phyloP scores from a whole-genome alignment of 2,329 filamentous ascomycete genomes.

The Colletotrichum truncatum region DNA sequence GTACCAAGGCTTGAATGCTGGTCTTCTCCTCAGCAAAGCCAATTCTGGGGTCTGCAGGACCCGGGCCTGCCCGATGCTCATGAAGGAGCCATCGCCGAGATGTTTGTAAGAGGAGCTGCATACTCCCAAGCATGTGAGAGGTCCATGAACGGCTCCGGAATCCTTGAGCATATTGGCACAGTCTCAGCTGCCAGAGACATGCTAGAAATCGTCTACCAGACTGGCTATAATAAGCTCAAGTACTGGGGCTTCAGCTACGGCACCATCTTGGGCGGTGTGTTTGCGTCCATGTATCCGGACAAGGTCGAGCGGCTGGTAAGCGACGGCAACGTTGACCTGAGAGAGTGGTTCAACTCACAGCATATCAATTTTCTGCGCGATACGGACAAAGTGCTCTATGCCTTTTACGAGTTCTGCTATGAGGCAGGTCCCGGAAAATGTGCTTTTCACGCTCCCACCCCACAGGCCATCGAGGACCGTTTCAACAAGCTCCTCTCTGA shows the following conservation, averaged over 20 bases:
- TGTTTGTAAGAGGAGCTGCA: conserved; percentile 51
- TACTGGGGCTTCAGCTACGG: conserved; percentile 68
- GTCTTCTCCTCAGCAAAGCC: conserved; percentile 49
- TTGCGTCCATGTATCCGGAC: conserved; percentile 62
- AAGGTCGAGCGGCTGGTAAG: conserved; percentile 59
- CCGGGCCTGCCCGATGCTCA: conserved; percentile 56
- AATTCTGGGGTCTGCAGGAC: conserved; percentile 54
- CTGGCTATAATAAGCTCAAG: conserved; percentile 51
- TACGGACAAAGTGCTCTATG: conserved; percentile 61
- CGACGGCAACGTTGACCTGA: conserved; percentile 63
- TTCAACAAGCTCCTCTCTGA: conserved; percentile 49
- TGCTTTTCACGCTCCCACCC: conserved; percentile 48
- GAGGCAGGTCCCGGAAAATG: conserved; percentile 58
- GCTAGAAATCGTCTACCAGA: conserved; percentile 54
- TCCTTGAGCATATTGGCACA: conserved; percentile 53
- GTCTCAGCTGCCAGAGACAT: conserved; percentile 56
- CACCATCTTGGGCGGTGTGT: conserved; percentile 60
- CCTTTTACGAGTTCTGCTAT: conserved; percentile 64
- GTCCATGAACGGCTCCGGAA: conserved; percentile 43
- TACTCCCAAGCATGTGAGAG: conserved; percentile 53
- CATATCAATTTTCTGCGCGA: conserved; percentile 60
- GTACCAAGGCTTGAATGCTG: conserved; percentile 62
- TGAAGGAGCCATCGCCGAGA: conserved; percentile 54
- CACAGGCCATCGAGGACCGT: conserved; percentile 48
- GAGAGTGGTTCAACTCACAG: conserved; percentile 59